Base-by-base conservation (phyloP, 768 basidiomycete genomes). In the Exidia glandulosa region DNA sequence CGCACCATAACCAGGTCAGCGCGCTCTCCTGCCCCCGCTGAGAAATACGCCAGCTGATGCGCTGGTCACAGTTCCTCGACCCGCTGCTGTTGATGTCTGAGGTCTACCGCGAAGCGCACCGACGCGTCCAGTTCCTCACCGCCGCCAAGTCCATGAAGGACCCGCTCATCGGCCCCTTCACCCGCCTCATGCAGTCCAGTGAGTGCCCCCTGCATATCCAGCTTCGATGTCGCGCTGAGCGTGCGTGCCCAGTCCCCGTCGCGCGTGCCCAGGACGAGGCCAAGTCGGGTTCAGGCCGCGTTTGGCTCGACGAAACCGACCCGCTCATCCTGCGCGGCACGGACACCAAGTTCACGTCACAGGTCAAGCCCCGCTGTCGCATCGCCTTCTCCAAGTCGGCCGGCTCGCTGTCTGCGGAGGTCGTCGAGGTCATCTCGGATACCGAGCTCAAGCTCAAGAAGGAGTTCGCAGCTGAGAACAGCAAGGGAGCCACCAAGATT, bases 71-170 rank as follows among this genome's bases (percentile, higher is more conserved):
- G 91, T 96, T 98, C 71, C 81, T 97, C 58, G 95, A 98, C 69
- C 91, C 93, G 6, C 73, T 96, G 56, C 78, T 97, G 57, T 74
- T 97, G 50, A 84, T 82, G 60, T 80, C 90, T 59, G 88, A 96
- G 71, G 91, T 92, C 23, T 83, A 88, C 71, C 83, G 86, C 65
- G 91, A 96, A 73, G 86, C 87, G 2, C 79, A 81, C 10, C 80
- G 95, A 47, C 80, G 83, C 66, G 89, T 95, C 23, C 85, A 87
- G 59, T 92, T 94, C 69, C 77, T 98, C 32, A 86, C 88, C 7
- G 95, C 95, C 30, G 93, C 90, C 2, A 87, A 86, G 71, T 94
- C 91, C 69, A 82, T 95, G 89, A 71, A 88, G 60, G 75, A 90
- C 56, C 81, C 78, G 63, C 81, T 84, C 61, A 78, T 98, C 56